Conservation (phyloP, 768 basidiomycete genomes). For the Suillus subluteus region DNA sequence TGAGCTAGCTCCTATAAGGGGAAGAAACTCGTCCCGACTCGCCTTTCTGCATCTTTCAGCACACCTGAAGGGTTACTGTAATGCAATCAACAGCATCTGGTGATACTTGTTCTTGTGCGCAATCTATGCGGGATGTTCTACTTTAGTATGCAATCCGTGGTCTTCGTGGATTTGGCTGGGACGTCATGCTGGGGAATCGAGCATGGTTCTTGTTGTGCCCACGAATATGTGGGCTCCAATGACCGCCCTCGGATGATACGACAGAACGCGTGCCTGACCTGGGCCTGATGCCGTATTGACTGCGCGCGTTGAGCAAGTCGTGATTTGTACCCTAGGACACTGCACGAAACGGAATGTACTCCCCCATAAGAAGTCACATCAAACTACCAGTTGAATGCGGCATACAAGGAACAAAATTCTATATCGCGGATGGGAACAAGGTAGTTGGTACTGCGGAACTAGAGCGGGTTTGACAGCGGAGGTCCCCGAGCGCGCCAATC, state of each 20-base stretch:
- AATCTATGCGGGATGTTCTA: constrained; percentile 95
- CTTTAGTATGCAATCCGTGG: constrained; percentile 90
- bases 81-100: constrained; percentile 90
- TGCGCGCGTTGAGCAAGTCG: too few relatives aligned
- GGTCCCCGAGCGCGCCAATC: too few relatives aligned
- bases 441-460: constrained; percentile 64
- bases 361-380: neutral
- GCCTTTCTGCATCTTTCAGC: too few relatives aligned
- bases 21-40: too few relatives aligned
- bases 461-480: constrained; percentile 37
- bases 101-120: constrained; percentile 96
- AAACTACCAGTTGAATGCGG: constrained; percentile 18
- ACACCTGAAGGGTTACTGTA: too few relatives aligned
- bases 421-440: constrained; percentile 13
- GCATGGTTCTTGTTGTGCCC: constrained; percentile 98
- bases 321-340: too few relatives aligned
- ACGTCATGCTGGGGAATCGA: constrained; percentile 53
- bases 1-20: too few relatives aligned
- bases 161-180: constrained; percentile 94
- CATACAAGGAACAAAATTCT: constrained; percentile 30
- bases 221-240: constrained; percentile 36
- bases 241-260: neutral
- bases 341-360: neutral
- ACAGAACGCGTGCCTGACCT: constrained; percentile 48
- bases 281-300: constrained; percentile 29